Percentiles rank a stretch among this genome's conserved stretches.
Conservation (phyloP, 2,329 filamentous ascomycete species). For the Hymenoscyphus fructigenus region DNA sequence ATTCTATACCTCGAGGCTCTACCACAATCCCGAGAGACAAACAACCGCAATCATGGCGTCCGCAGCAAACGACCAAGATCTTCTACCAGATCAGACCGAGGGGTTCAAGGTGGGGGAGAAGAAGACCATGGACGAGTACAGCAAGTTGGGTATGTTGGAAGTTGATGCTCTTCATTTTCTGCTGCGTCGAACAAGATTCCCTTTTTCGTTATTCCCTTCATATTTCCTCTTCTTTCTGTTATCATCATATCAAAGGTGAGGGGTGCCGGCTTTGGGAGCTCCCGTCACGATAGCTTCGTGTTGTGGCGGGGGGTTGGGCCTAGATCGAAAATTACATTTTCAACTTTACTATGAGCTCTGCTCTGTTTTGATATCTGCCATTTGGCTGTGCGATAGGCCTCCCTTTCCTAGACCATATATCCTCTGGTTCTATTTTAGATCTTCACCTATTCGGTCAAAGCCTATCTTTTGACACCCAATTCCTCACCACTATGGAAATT, state of each 20-base stretch:
- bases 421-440: neutral
- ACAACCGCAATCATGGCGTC: conserved; percentile 36
- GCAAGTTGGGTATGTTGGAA: conserved; percentile 74
- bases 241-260: neutral
- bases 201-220: neutral
- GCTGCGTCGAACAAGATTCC: neutral
- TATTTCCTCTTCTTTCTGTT: neutral
- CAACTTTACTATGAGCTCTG: neutral
- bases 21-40: neutral
- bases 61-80: conserved; percentile 70
- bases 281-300: neutral
- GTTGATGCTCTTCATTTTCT: neutral
- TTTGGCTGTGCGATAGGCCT: neutral
- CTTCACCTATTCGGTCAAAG: neutral
- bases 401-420: neutral
- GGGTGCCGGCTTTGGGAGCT: neutral
- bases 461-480: neutral
- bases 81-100: conserved; percentile 82
- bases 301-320: neutral
- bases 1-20: neutral
- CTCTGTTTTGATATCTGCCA: neutral
- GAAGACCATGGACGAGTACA: conserved; percentile 94
- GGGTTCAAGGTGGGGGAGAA: conserved; percentile 99
- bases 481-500: neutral
- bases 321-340: neutral